Base-by-base conservation (phyloP, 305 asterid genomes). In the Andrographis paniculata region DNA sequence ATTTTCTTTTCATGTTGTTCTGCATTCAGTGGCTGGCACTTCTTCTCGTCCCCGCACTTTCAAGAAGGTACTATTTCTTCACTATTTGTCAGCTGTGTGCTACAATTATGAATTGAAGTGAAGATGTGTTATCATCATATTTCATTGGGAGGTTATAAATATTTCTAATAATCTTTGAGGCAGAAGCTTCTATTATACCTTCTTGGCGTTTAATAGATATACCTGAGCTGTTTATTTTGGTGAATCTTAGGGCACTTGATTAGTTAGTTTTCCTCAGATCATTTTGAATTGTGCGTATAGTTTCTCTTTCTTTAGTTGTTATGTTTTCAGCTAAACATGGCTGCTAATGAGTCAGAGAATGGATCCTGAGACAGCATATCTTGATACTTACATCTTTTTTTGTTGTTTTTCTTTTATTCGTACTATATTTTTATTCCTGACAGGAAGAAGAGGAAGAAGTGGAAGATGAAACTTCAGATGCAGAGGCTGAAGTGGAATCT, bases 401-500 rank as follows among this genome's bases (percentile, higher is more conserved):
- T n/a, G n/a, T n/a, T n/a, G n/a, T n/a, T n/a, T n/a, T n/a, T n/a
- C n/a, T 20, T 3, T 45, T 14, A 20, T 19, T 45, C 4, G 2
- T 20, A 24, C 20, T 4, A 7, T 24, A 1, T 24, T 17, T 24
- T 28, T 10, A 0, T 5, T 1, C n/a, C n/a, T 3, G 7, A 18
- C 55, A 50, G 55, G 93, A 73, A 64, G 86, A 28, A 60, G 83
- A 28, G 58, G 83, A 73, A 48, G 81, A 60, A 58, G 66, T 38
- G 19, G 80, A 65, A 56, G 86, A 78, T 1, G 92, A 73, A 71
- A 59, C 48, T 41, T 78, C 86, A 33, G 93, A 78, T 38, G 55
- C 62, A 14, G 82, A 82, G 64, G 82, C 83, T 39, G 94, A 72
- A 61, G 92, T 79, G 73, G 94, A 78, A 58, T 68, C 79, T 61